Evolutionary conservation across 306 rosid species (phyloP).

Genomic region (Geum urbanum): DNA sequence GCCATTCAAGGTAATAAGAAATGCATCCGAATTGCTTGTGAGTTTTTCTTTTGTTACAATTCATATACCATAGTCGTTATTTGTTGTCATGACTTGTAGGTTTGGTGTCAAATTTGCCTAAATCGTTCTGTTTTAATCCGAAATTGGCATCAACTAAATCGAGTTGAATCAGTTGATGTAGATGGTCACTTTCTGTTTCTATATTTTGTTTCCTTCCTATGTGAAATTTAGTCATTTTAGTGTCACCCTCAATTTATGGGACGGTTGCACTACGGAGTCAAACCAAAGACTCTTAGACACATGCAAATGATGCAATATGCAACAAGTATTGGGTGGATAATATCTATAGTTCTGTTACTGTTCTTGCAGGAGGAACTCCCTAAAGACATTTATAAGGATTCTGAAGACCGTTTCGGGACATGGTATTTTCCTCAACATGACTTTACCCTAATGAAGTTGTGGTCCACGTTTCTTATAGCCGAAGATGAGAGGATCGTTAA

Average conservation of each 20-base stretch:
- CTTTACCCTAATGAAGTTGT: constrained; percentile 57
- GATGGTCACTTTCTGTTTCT: too few relatives aligned
- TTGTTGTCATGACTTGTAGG: too few relatives aligned
- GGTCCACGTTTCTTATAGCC: constrained; percentile 65
- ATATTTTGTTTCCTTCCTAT: neutral
- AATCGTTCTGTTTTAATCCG: too few relatives aligned
- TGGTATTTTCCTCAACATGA: constrained; percentile 63
- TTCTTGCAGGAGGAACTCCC: constrained; percentile 65
- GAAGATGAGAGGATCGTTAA: constrained; percentile 62
- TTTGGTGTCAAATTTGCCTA: too few relatives aligned
- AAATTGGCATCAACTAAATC: too few relatives aligned
- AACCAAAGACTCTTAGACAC: neutral
- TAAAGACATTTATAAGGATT: constrained; percentile 54
- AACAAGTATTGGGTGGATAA: neutral
- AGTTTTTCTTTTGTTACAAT: too few relatives aligned
- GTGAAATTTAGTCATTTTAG: neutral
- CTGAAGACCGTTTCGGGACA: constrained; percentile 59
- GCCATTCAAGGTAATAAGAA: too few relatives aligned
- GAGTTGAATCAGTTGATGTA: too few relatives aligned
- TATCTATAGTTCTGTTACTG: neutral
- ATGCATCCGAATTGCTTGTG: too few relatives aligned
- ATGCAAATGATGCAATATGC: neutral
- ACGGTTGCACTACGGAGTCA: neutral
- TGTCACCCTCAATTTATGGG: neutral
- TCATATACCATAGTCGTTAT: too few relatives aligned